A percentile compares a stretch with the other conserved stretches of the same genome.
Conservation (phyloP, 2,329 filamentous ascomycete genomes). For the Trichoderma pleuroti region DNA sequence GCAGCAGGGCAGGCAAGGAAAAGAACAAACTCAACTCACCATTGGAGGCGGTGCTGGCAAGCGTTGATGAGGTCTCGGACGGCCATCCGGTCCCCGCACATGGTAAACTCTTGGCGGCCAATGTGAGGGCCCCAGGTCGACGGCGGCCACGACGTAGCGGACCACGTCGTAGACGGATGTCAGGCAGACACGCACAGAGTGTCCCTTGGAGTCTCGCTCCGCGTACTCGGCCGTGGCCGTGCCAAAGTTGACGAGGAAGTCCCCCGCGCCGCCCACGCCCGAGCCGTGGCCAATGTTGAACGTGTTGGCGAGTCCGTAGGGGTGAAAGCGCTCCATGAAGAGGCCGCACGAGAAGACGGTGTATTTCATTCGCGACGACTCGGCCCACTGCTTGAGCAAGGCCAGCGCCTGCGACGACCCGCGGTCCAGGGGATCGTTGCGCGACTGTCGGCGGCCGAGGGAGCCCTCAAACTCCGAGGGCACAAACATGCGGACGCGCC, state of each 20-base stretch:
- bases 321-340: constrained; percentile 72
- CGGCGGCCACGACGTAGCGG: constrained; percentile 65
- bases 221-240: constrained; percentile 58
- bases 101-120: constrained; percentile 69
- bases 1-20: too few species aligned
- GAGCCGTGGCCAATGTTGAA: constrained; percentile 57
- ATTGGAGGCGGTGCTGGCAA: constrained; percentile 48
- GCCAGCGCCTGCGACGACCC: constrained; percentile 55
- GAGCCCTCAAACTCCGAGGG: constrained; percentile 73
- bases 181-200: constrained; percentile 57
- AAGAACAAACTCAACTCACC: constrained; percentile 34
- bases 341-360: constrained; percentile 72
- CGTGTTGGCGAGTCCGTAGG: constrained; percentile 56
- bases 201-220: constrained; percentile 47
- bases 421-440: constrained; percentile 58
- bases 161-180: constrained; percentile 69
- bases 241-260: constrained; percentile 63
- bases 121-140: constrained; percentile 55
- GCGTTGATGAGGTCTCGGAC: constrained; percentile 56
- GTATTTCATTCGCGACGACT: constrained; percentile 55
- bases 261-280: constrained; percentile 54
- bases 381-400: constrained; percentile 52
- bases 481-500: constrained; percentile 65
- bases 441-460: constrained; percentile 49
- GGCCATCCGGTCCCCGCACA: constrained; percentile 64